phyloP scores from a whole-genome alignment of 2,329 filamentous ascomycete genomes.

The Blastomyces parvus region DNA sequence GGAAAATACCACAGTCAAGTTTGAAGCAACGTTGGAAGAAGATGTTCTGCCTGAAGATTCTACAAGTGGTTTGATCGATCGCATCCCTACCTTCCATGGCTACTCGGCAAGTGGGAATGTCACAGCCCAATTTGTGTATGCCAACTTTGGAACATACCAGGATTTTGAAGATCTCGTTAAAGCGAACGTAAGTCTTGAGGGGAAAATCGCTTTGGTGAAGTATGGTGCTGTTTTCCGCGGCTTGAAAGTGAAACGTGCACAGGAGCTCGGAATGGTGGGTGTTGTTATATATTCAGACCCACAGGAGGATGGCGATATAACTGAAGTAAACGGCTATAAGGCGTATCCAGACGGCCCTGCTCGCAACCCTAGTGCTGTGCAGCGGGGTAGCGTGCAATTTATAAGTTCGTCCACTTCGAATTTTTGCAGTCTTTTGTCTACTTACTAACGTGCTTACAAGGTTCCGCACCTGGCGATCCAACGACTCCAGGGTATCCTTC shows the following conservation, averaged over 20 bases:
- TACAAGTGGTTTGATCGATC: slow-evolving; percentile 60
- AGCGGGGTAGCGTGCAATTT: slow-evolving; percentile 78
- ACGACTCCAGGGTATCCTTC: slow-evolving; percentile 92
- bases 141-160: slow-evolving; percentile 78
- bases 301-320: slow-evolving; percentile 74
- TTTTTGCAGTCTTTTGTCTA: slow-evolving; percentile 4
- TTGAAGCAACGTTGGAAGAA: slow-evolving; percentile 72
- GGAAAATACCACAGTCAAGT: slow-evolving; percentile 49
- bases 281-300: slow-evolving; percentile 78
- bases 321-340: slow-evolving; percentile 68
- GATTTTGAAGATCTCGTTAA: slow-evolving; percentile 75
- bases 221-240: slow-evolving; percentile 84
- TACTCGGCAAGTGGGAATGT: slow-evolving; percentile 91
- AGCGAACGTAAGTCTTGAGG: slow-evolving; percentile 64
- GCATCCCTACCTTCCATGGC: slow-evolving; percentile 86
- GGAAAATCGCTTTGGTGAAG: slow-evolving; percentile 78
- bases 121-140: slow-evolving; percentile 75
- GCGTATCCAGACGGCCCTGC: slow-evolving; percentile 80
- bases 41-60: slow-evolving; percentile 75
- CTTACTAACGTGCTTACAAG: slow-evolving; percentile 28
- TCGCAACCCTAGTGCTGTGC: slow-evolving; percentile 77
- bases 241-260: slow-evolving; percentile 83
- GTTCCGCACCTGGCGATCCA: slow-evolving; percentile 59
- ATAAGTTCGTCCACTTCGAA: slow-evolving; percentile 50
- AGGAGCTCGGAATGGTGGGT: slow-evolving; percentile 85